Conservation (phyloP, 352 stramenopile genomes). For the Thraustochytrium sp. region DNA sequence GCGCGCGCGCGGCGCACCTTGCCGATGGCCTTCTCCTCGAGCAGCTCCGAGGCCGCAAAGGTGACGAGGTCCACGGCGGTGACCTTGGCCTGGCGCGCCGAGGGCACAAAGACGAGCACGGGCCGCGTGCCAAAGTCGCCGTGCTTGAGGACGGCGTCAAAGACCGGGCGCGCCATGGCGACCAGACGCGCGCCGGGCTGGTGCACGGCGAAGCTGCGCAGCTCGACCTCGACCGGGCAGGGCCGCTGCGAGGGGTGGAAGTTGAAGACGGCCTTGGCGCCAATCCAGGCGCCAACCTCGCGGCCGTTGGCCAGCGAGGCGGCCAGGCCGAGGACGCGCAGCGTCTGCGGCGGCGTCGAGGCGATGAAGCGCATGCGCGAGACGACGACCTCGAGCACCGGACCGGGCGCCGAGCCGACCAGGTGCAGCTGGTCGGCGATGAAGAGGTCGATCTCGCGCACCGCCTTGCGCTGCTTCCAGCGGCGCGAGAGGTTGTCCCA, state of each 20-base stretch:
- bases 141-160: slow-evolving; percentile 85
- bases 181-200: slow-evolving; percentile 92
- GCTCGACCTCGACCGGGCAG: slow-evolving; percentile 89
- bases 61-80: slow-evolving; percentile 98
- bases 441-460: slow-evolving; percentile 73
- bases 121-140: slow-evolving; percentile 62
- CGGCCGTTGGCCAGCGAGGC: slow-evolving; percentile 94
- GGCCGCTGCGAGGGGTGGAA: slow-evolving; percentile 90
- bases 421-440: slow-evolving; percentile 97
- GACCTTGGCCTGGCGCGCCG: slow-evolving; percentile 92
- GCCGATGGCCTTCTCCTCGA: background rate
- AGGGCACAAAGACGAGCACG: slow-evolving; percentile 93
- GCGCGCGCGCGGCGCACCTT: background rate
- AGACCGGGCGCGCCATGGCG: slow-evolving; percentile 96
- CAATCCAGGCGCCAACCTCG: slow-evolving; percentile 97
- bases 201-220: slow-evolving; percentile 96
- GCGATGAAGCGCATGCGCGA: slow-evolving; percentile 95
- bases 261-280: slow-evolving; percentile 88
- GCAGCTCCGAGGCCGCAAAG: slow-evolving; percentile 70
- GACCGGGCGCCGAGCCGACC: slow-evolving; percentile 74
- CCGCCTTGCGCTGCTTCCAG: slow-evolving; percentile 67
- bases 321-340: slow-evolving; percentile 89
- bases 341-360: slow-evolving; percentile 49
- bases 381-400: slow-evolving; percentile 94
- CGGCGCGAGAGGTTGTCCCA: slow-evolving; percentile 93